Evolutionary conservation across 2,329 filamentous ascomycete species (phyloP), one percentile per base, ranked within the genome.

Genomic region (Colletotrichum sansevieriae): DNA sequence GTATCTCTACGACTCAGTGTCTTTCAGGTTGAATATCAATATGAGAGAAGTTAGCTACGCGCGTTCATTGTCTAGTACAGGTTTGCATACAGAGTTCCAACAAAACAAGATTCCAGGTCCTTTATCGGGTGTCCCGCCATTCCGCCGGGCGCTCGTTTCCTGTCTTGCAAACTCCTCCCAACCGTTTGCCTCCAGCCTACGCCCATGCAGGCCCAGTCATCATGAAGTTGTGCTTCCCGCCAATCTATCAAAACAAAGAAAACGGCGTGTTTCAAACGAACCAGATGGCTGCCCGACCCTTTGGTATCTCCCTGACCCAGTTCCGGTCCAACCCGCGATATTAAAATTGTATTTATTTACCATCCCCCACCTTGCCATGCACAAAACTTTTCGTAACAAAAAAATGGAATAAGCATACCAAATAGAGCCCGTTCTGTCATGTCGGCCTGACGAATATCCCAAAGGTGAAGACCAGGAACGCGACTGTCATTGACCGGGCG

Each of bases 261-360:
- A 70, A 57, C 57, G 51, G 57, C 63, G 52, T 70, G 54, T 65
- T 52, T 35, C 35, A 47, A 67, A 37, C 63, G 39, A 58, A 70
- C 67, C 63, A 57, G 47, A 66, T 15, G 63, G 56, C 66, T 61
- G 49, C 55, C 63, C 56, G 47, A 20, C 55, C 66, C 43, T 43
- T 55, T 61, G 66, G 66, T 69, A 69, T 69, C 62, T 69, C 54
- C 63, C 63, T 59, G 47, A 57, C 67, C 57, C n/a, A 29, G 37
- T 56, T 64, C 64, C 44, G 46, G 61, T 43, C 46, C 57, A 62
- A 64, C 65, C 63, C 46, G 43, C 56, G 63, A 47, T 71, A 72
- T 72, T 72, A 72, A 72, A 69, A 55, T 68, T 57, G 58, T 72
- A 72, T 72, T 56, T 71, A 71, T 65, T 68, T 71, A 71, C 64